Evolutionary conservation across 768 basidiomycete genomes (phyloP).

Genomic region (Hygrophorus russula): DNA sequence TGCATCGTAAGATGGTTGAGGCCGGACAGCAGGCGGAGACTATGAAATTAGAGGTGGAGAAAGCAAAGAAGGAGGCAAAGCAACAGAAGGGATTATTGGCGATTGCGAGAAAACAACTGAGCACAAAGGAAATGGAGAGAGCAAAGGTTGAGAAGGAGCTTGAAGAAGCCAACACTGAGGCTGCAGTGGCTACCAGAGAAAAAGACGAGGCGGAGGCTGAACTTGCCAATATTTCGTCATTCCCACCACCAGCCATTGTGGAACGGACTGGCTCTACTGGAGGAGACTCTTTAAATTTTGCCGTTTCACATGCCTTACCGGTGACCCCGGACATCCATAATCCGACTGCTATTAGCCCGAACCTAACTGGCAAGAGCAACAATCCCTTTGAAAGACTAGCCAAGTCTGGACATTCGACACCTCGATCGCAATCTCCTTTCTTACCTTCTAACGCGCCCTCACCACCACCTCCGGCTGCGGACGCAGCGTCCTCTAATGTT

Average conservation of each 20-base stretch:
- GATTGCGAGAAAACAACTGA: slow-evolving; percentile 90
- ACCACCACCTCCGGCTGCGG: slow-evolving; percentile 25
- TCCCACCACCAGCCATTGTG: slow-evolving; percentile 11
- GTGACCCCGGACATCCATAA: slow-evolving; percentile 51
- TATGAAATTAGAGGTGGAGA: slow-evolving; percentile 71
- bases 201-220: slow-evolving; percentile 43
- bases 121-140: slow-evolving; percentile 69
- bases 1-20: slow-evolving; percentile 80
- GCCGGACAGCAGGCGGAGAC: slow-evolving; percentile 60
- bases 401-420: slow-evolving; percentile 29
- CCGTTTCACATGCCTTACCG: slow-evolving; percentile 66
- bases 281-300: slow-evolving; percentile 40
- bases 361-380: slow-evolving; percentile 49
- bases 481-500: slow-evolving; percentile 20
- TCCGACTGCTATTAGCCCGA: slow-evolving; percentile 28
- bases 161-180: slow-evolving; percentile 50
- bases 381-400: slow-evolving; percentile 83
- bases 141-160: slow-evolving; percentile 63
- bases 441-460: slow-evolving; percentile 27
- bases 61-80: slow-evolving; percentile 84
- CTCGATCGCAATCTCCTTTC: slow-evolving; percentile 53
- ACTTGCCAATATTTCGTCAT: slow-evolving; percentile 23
- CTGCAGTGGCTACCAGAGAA: slow-evolving; percentile 40
- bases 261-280: slow-evolving; percentile 4
- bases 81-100: slow-evolving; percentile 94